Base-by-base conservation (phyloP, 2,329 filamentous ascomycete genomes). In the Tolypocladium sp. region DNA sequence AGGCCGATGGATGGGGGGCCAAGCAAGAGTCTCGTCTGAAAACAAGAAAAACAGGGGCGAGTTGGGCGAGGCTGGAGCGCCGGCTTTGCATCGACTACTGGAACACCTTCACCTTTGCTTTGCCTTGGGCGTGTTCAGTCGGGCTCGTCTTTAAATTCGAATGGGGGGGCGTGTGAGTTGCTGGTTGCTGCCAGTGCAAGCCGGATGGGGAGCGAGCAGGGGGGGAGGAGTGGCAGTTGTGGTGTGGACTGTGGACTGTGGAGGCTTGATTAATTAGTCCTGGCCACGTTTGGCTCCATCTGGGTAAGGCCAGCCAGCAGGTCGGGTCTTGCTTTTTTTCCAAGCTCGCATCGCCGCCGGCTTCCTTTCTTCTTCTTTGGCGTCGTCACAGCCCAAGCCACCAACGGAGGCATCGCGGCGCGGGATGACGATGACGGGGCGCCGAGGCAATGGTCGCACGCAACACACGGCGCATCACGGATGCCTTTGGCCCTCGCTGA, bases 311-410 rank as follows among this genome's bases (percentile, higher is more conserved):
- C 60, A 61, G 60, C 60, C 57, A 42, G 55, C 56, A 55, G 44
- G 42, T 61, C 58, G 60, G 58, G 58, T 58, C 60, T 59, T 60
- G 58, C 54, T 61, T 60, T 58, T 57, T 56, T 9, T 22, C 22
- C 7, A 35, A 52, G 27, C 49, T 35, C 20, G 49, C 49, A 22
- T 52, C 49, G 35, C 33, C 15, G 49, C 49, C n/a, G 17, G 17
- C 30, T 22, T 33, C 17, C 4, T n/a, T 52, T 13, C 53, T 55
- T 40, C 37, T 55, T 33, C 35, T 27, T 17, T 22, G 44, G 40
- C 40, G 27, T 35, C 49, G 49, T 52, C 49, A 35, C 49, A 33
- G 49, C 25, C 44, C 44, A 30, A n/a, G n/a, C n/a, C 15, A 25
- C 44, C 13, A 17, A 30, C 15, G 25, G 46, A 38, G 13, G 13